Evolutionary conservation across 805 yeast genomes (phyloP).

Genomic region (Metschnikowia cerradonensis): DNA sequence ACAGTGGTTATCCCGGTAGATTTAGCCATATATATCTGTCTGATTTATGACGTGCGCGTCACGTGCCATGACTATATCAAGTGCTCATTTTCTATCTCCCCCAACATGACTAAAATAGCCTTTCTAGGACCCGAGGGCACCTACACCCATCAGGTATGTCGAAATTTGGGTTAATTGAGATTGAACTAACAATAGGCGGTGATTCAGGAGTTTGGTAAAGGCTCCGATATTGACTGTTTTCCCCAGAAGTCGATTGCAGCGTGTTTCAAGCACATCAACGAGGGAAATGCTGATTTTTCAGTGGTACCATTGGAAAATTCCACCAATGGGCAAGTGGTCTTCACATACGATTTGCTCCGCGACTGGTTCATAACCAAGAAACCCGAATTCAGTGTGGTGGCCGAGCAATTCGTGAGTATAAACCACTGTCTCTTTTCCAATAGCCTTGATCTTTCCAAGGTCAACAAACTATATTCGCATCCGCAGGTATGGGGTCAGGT

Average conservation of each 20-base stretch:
- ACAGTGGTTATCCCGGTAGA: background rate
- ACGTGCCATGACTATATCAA: background rate
- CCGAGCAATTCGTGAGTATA: slow-evolving; percentile 78
- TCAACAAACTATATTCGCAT: slow-evolving; percentile 73
- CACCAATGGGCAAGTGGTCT: slow-evolving; percentile 88
- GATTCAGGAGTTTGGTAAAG: slow-evolving; percentile 48
- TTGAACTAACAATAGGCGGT: slow-evolving; percentile 31
- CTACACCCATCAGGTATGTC: slow-evolving; percentile 77
- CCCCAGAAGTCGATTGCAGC: slow-evolving; percentile 47
- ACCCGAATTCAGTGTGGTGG: slow-evolving; percentile 50
- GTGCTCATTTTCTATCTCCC: background rate
- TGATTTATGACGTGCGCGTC: background rate
- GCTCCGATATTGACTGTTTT: slow-evolving; percentile 23
- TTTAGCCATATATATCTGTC: background rate
- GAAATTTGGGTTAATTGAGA: too few species aligned
- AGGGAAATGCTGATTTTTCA: slow-evolving; percentile 53
- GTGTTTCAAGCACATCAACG: slow-evolving; percentile 57
- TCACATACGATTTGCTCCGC: slow-evolving; percentile 76
- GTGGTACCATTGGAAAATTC: slow-evolving; percentile 93
- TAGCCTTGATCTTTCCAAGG: slow-evolving; percentile 39
- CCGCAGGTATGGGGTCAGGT: slow-evolving; percentile 99
- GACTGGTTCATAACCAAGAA: slow-evolving; percentile 46
- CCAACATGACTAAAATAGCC: slow-evolving; percentile 44
- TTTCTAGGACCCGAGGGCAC: slow-evolving; percentile 91
- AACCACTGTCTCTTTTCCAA: slow-evolving; percentile 67